Base-by-base conservation (phyloP, 2,329 filamentous ascomycete species). In the Amesomyces nigricolor region DNA sequence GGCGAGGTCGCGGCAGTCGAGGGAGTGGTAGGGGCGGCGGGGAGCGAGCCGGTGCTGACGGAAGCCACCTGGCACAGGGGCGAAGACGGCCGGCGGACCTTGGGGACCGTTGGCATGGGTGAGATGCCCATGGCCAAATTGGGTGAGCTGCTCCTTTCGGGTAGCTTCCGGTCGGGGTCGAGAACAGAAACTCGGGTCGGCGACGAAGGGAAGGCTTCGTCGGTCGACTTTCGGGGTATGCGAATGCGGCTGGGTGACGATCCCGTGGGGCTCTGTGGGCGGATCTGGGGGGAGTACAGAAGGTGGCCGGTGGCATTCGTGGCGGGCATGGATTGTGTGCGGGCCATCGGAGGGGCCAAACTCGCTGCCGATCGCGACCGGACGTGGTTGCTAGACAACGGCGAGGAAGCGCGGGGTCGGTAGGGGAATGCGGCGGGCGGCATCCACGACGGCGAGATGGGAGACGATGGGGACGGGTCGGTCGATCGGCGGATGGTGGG, bases 291-390 rank as follows among this genome's bases (percentile, higher is more conserved):
- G 32, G 78, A 75, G 61, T 76, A 78, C 22, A 83, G 71, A 22
- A 85, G 72, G 62, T 83, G 80, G 44, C 82, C 81, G 9, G 80
- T 73, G 38, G 77, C 80, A 62, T 78, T 83, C 53, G 85, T 76
- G 29, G 82, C 81, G 11, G 83, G 83, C 75, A 86, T 76, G 8
- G 82, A 86, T 65, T 83, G 81, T 29, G 83, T 82, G 60, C 83
- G 79, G 13, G 78, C 78, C 77, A 86, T 85, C 54, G 75, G 66
- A 0, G 79, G 75, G 35, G 78, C 73, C 58, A 80, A 69, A 64
- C 76, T 80, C 29, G 76, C 78, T 22, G 77, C 75, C 8, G 82
- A 85, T 60, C 77, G 78, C 16, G 82, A 85, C 59, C 83, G 73
- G 54, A 75, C 70, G 65, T 86, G 82, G 32, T 72, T 68, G 57